A percentile compares a stretch with the other conserved stretches of the same genome.
phyloP scores from a whole-genome alignment of 2,329 filamentous ascomycete genomes.

The Metarhizium guizhouense region DNA sequence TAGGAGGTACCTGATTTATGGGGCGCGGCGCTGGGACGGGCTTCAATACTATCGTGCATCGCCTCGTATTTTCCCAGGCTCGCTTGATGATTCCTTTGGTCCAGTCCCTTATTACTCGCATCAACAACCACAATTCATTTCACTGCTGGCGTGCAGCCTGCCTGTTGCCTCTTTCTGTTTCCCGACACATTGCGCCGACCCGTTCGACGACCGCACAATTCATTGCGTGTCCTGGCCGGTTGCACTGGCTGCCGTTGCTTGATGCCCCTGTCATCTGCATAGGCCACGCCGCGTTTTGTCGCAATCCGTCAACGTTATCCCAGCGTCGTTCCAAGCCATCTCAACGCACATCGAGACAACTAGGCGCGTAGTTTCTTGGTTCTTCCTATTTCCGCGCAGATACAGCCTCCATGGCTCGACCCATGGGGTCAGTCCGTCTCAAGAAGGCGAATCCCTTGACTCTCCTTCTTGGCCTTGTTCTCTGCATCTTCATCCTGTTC shows the following conservation, averaged over 20 bases:
- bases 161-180: not conserved
- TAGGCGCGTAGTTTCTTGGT: not conserved
- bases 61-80: not conserved
- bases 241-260: not conserved
- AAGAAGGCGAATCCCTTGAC: constrained; percentile 75
- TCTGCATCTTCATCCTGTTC: constrained; percentile 64
- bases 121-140: not conserved
- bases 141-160: not conserved
- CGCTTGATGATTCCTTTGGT: not conserved
- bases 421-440: constrained; percentile 59
- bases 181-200: not conserved
- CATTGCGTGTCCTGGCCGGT: not conserved
- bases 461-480: constrained; percentile 58
- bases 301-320: not conserved
- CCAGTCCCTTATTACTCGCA: not conserved
- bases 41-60: too few species aligned
- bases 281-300: not conserved
- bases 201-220: not conserved
- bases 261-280: not conserved
- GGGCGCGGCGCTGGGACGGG: too few species aligned
- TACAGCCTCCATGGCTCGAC: constrained; percentile 39
- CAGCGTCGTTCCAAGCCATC: not conserved
- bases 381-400: not conserved
- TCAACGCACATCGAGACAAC: not conserved
- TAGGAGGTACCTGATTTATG: too few species aligned